Conservation (phyloP, 345 rosid genomes). For the Hirschfeldia incana region DNA sequence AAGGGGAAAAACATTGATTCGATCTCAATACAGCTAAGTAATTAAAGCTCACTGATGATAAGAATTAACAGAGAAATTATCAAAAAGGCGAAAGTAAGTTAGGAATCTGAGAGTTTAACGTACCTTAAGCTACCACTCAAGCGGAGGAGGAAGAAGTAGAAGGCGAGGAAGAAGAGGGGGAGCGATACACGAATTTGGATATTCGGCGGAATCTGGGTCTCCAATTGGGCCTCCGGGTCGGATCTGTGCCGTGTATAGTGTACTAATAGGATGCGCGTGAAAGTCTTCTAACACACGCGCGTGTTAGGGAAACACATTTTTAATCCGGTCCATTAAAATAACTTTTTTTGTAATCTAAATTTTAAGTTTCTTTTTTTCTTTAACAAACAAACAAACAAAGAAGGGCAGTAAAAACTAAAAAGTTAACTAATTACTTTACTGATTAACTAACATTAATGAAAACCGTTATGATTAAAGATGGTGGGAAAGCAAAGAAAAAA, state of each 20-base stretch:
- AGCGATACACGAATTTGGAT: slow-evolving; percentile 8
- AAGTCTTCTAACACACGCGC: background rate
- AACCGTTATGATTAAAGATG: slow-evolving; percentile 30
- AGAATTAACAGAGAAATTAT: background rate
- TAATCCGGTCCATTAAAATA: background rate
- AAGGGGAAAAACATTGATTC: background rate
- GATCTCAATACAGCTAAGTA: background rate
- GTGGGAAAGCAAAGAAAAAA: background rate
- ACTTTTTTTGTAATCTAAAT: too few relatives aligned
- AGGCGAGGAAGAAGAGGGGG: background rate
- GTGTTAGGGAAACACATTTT: background rate
- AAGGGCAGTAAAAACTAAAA: background rate
- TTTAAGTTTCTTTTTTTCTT: background rate
- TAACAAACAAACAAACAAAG: background rate
- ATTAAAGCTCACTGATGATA: background rate
- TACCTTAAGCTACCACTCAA: slow-evolving; percentile 19
- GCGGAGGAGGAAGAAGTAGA: slow-evolving; percentile 24
- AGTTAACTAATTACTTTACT: background rate
- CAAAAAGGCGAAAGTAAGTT: background rate
- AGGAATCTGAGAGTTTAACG: background rate
- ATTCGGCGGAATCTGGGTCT: slow-evolving; percentile 16
- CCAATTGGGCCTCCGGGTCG: slow-evolving; percentile 26
- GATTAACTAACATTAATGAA: background rate
- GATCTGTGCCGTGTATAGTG: background rate
- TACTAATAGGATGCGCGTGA: background rate